Base-by-base conservation (phyloP, 176 grass and related monocot genomes). In the Cymbopogon citratus region DNA sequence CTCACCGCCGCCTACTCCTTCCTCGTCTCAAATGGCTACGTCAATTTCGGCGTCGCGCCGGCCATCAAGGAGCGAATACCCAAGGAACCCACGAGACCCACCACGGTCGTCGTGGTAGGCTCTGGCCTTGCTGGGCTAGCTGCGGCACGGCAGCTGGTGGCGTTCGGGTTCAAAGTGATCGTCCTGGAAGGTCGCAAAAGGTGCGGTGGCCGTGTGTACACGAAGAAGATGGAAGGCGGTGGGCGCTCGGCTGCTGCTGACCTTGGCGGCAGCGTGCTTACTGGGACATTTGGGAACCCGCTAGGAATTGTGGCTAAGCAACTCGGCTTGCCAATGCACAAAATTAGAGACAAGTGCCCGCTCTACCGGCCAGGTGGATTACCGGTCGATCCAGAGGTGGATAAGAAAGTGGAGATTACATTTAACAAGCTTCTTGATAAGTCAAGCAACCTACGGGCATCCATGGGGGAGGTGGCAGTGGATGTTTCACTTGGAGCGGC, bases 381-480 rank as follows among this genome's bases (percentile, higher is more conserved):
- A 36, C 91, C 92, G 2, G 92, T 98, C 51, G 89, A 98, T 80
- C 86, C 90, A 0, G 92, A 95, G 21, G 73, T 95, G 38, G 96
- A 98, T 77, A 91, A 88, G 81, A 95, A 98, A 73, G 92, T 98
- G 59, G 92, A 98, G 74, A 86, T 85, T 54, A 81, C 89, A 51
- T 98, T 93, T 85, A 95, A 98, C 85, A 88, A 88, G 67, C 83
- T 98, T 80, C 81, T 98, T 73, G 96, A 98, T 84, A 93, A 95
- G 56, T 69, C 89, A 9, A 98, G 92, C 80, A 66, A 71, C 41
- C 71, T 98, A 80, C 90, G 92, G 69, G 63, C 71, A 41, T 84
- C 85, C 29, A 98, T 98, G 92, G 96, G 96, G 31, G 85, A 98
- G 49, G 91, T 95, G 66, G 89, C 92, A 2, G 91, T 83, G 80